These are phyloP conservation scores for Leptoxyphium fumago DNA, from an alignment of 2,329 filamentous ascomycete genomes.

Conservation along the genomic window DNA sequence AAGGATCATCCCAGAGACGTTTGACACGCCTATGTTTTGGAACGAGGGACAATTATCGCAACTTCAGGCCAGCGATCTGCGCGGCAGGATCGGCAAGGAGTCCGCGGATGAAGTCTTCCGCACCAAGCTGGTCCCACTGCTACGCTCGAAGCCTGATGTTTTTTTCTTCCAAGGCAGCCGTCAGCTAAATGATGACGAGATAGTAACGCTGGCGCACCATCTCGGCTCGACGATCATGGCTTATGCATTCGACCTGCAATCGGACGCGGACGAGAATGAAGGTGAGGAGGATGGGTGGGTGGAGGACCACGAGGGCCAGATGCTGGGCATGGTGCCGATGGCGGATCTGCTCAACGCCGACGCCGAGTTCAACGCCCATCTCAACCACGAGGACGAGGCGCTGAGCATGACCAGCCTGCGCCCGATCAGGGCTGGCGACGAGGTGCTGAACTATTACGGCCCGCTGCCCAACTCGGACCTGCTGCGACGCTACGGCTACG, in stretches of 20 bases:
- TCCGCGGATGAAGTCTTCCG: constrained; percentile 57
- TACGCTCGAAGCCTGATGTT: constrained; percentile 23
- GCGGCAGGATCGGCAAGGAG: constrained; percentile 59
- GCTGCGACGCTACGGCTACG: constrained; percentile 72
- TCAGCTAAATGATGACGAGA: constrained; percentile 28
- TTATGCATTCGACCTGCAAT: constrained; percentile 72
- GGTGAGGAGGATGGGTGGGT: constrained; percentile 18
- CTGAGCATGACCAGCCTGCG: constrained; percentile 60
- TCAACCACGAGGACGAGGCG: constrained; percentile 43
- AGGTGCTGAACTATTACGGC: constrained; percentile 83
- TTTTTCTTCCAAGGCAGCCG: constrained; percentile 26
- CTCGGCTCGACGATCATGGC: constrained; percentile 88
- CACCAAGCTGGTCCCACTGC: constrained; percentile 39
- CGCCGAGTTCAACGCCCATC: constrained; percentile 65
- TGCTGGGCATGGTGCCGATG: constrained; percentile 80
- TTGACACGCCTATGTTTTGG: constrained; percentile 91
- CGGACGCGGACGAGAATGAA: constrained; percentile 41
- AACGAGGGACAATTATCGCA: constrained; percentile 50
- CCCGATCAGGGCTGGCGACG: constrained; percentile 52
- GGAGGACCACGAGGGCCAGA: constrained; percentile 30
- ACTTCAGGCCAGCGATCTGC: constrained; percentile 64
- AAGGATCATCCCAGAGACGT: constrained; percentile 52
- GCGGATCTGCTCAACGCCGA: constrained; percentile 84
- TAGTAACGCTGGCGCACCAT: constrained; percentile 50
- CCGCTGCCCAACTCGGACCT: constrained; percentile 71